Percentiles rank a stretch among this genome's conserved stretches.
Conservation (phyloP, 257 asterid genomes). For the Solanum appendiculatum region DNA sequence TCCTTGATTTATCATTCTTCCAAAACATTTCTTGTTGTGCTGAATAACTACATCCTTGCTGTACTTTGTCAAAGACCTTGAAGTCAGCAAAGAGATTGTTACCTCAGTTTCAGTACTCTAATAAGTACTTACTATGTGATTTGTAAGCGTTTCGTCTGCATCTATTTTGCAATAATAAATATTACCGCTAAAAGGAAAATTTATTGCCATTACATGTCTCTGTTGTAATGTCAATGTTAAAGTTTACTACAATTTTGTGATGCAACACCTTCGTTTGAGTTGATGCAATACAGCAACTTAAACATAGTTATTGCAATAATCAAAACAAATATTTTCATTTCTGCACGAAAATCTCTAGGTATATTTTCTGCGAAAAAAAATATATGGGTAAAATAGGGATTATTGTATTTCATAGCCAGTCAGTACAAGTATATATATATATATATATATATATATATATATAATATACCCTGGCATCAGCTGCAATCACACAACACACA, state of each 20-base stretch:
- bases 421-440: neutral
- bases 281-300: no score
- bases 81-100: neutral
- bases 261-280: neutral
- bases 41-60: neutral
- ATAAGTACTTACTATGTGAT: neutral
- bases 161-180: no score
- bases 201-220: neutral
- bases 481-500: neutral
- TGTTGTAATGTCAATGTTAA: neutral
- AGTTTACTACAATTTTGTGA: neutral
- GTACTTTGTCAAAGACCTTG: neutral
- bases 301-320: no score
- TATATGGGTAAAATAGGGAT: neutral
- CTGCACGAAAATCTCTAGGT: neutral
- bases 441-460: no score
- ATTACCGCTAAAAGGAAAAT: no score
- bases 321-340: no score
- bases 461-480: neutral
- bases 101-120: neutral
- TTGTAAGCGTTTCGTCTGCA: neutral
- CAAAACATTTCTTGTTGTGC: neutral
- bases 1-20: neutral
- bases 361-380: neutral
- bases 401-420: neutral